Base-by-base conservation (phyloP, 2,329 filamentous ascomycete species). In the Leptographium flavum region DNA sequence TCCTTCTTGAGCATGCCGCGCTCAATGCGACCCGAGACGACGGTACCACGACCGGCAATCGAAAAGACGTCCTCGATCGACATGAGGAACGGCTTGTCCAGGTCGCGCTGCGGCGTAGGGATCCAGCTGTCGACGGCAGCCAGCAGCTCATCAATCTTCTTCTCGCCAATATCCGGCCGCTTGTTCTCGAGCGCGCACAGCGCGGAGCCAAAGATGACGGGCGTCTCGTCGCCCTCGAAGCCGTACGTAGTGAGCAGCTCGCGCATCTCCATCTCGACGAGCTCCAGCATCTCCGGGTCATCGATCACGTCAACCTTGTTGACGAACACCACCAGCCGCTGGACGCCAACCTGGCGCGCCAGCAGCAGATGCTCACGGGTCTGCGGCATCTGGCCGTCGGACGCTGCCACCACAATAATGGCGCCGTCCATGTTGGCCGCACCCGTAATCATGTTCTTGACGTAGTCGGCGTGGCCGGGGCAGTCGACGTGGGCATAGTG, bases 401-500 rank as follows among this genome's bases (percentile, higher is more conserved):
- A 94, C 56, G 92, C 92, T 57, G 93, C 93, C 58, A 98, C 93
- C 55, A 98, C 92, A 59, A 98, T 95, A 63, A 98, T 90, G 59
- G 92, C 90, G 59, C 92, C 92, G 59, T 98, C 92, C 92, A 98
- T 98, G 74, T 87, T 94, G 59, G 93, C 90, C 52, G 92, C 88
- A 80, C 92, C 92, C 55, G 92, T 98, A 67, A 98, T 98, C 92
- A 98, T 98, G 82, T 98, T 98, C 80, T 98, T 98, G 74, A 98
- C 96, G 76, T 98, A 98, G 87, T 98, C 92, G 69, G 92, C 92
- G 82, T 98, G 92, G 69, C 92, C 92, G 48, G 92, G 92, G 70
- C 92, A 98, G 78, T 98, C 92, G 73, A 98, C 92, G 78, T 98
- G 92, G 59, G 92, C 92, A 71, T 98, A 98, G 74, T 98, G 92